Evolutionary conservation across 768 basidiomycete species (phyloP).

Genomic region (Pisolithus sp.): DNA sequence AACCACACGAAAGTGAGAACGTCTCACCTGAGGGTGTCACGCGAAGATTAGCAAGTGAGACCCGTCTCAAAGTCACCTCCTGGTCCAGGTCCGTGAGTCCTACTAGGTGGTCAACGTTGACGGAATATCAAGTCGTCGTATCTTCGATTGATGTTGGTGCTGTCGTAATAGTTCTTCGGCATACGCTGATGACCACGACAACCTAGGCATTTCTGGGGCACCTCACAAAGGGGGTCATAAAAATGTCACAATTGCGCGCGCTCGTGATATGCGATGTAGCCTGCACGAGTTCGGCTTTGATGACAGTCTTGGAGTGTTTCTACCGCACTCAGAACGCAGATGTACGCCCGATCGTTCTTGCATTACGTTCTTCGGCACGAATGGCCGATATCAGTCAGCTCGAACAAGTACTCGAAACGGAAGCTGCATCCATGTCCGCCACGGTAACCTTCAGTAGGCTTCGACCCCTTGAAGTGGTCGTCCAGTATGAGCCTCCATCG

Average conservation of each 20-base stretch:
- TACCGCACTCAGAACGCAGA: conserved; percentile 32
- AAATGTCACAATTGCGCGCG: conserved; percentile 38
- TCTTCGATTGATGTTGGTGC: conserved; percentile 35
- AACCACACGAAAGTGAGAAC: neutral
- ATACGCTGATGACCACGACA: conserved; percentile 1
- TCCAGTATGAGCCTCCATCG: conserved; percentile 44
- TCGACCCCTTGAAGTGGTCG: conserved; percentile 44
- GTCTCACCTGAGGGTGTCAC: neutral
- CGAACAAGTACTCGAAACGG: conserved; percentile 35
- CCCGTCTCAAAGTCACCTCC: neutral
- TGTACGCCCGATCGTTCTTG: conserved; percentile 40
- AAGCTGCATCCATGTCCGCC: conserved; percentile 28
- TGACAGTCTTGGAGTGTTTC: conserved; percentile 41
- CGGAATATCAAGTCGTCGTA: conserved; percentile 31
- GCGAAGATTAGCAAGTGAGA: neutral
- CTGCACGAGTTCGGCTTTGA: conserved; percentile 34
- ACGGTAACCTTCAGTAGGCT: conserved; percentile 26
- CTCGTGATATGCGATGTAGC: conserved; percentile 41
- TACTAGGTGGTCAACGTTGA: neutral
- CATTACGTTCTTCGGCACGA: conserved; percentile 25
- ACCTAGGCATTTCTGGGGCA: conserved; percentile 36
- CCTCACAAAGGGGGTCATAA: conserved; percentile 30
- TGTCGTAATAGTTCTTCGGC: conserved; percentile 1
- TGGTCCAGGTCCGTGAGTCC: neutral
- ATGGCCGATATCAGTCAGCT: conserved; percentile 31